These are phyloP conservation scores for Termitomyces titanicus DNA, from an alignment of 768 basidiomycete species.

Conservation along the genomic window DNA sequence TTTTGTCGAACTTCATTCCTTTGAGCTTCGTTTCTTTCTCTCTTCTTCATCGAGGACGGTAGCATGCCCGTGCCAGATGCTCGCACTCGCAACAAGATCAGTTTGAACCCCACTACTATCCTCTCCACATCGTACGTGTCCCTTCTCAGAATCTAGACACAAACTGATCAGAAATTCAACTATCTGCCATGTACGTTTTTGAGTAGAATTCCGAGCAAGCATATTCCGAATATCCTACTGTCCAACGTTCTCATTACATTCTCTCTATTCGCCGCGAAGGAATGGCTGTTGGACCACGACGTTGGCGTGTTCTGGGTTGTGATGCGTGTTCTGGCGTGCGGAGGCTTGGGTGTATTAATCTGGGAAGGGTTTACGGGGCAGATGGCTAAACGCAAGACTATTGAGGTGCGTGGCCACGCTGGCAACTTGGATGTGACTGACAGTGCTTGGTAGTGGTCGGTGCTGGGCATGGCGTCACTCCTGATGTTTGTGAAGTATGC, in stretches of 20 bases:
- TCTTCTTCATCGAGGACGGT: slow-evolving; percentile 11
- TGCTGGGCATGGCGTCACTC: slow-evolving; percentile 62
- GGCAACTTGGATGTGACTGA: slow-evolving; percentile 2
- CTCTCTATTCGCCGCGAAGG: slow-evolving; percentile 61
- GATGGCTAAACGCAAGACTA: slow-evolving; percentile 46
- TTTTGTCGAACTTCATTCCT: not conserved
- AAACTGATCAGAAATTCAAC: slow-evolving; percentile 13
- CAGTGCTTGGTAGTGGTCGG: slow-evolving; percentile 54
- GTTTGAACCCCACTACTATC: slow-evolving; percentile 53
- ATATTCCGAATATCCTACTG: slow-evolving; percentile 53
- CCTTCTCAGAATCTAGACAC: not conserved
- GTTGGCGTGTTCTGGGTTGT: slow-evolving; percentile 75
- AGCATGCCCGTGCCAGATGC: slow-evolving; percentile 66
- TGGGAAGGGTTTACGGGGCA: slow-evolving; percentile 59
- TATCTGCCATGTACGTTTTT: slow-evolving; percentile 6
- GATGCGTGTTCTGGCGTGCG: slow-evolving; percentile 68
- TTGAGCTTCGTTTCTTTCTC: slow-evolving; percentile 2
- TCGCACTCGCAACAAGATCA: slow-evolving; percentile 61
- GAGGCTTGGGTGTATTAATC: slow-evolving; percentile 59
- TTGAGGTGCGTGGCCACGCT: slow-evolving; percentile 48
- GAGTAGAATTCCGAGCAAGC: slow-evolving; percentile 47
- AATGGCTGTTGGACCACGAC: slow-evolving; percentile 61
- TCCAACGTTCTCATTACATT: slow-evolving; percentile 64
- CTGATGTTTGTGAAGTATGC: slow-evolving; percentile 67
- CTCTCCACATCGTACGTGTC: slow-evolving; percentile 49